phyloP scores from a whole-genome alignment of 148 eudicot genomes.

The Chenopodium album region DNA sequence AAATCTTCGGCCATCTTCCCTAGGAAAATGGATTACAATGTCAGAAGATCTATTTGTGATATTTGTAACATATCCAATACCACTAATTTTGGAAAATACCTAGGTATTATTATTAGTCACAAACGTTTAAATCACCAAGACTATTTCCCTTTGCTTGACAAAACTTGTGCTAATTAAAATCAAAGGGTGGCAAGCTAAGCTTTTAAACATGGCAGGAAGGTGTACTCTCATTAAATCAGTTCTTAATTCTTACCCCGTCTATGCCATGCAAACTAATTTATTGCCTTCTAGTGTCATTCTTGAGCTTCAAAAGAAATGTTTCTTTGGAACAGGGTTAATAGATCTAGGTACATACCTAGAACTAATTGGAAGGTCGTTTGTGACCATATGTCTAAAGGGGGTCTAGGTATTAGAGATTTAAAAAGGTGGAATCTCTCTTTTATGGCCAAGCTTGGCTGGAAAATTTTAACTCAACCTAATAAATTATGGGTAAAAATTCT shows the following conservation, averaged over 20 bases:
- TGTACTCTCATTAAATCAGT: background rate
- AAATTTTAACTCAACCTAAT: background rate
- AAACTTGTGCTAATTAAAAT: background rate
- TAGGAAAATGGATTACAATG: background rate
- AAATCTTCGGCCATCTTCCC: background rate
- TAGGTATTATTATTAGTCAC: background rate
- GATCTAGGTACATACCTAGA: background rate
- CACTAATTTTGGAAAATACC: background rate
- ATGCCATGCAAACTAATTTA: background rate
- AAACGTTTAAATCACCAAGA: fast-evolving
- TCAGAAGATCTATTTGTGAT: background rate
- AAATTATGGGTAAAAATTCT: background rate
- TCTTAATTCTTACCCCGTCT: background rate
- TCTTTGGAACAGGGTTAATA: background rate
- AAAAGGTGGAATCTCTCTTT: background rate
- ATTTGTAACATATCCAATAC: too few species aligned
- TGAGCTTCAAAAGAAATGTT: background rate
- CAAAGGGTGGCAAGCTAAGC: background rate
- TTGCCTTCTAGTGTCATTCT: background rate
- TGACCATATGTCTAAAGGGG: background rate
- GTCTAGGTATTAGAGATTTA: background rate
- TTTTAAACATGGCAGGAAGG: background rate
- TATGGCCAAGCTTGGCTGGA: background rate
- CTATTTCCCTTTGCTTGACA: background rate
- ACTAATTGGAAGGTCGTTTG: background rate